phyloP scores from a whole-genome alignment of 2,329 filamentous ascomycete genomes.

The Capronia epimyces region DNA sequence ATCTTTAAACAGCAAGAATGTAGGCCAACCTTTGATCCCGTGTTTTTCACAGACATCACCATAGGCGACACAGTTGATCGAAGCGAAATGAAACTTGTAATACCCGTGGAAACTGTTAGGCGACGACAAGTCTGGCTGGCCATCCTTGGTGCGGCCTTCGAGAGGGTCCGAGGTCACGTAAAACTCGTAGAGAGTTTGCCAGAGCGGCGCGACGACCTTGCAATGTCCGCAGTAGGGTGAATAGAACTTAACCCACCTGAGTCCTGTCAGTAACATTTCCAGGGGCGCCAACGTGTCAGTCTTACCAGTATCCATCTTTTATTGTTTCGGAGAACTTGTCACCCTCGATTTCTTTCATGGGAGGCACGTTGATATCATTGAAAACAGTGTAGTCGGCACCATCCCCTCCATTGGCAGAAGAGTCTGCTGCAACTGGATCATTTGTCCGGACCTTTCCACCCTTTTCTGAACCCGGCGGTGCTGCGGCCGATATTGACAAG shows the following conservation, averaged over 20 bases:
- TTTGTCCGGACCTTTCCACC: constrained; percentile 12
- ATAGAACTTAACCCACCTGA: constrained; percentile 50
- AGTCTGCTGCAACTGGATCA: constrained; percentile 22
- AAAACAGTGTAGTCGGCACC: constrained; percentile 40
- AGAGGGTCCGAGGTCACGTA: constrained; percentile 79
- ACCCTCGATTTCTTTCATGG: constrained; percentile 46
- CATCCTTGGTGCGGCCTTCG: constrained; percentile 43
- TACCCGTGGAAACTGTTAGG: constrained; percentile 68
- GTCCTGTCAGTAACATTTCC: constrained; percentile 10
- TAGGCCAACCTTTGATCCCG: constrained; percentile 66
- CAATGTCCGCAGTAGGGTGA: constrained; percentile 63
- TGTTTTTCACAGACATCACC: constrained; percentile 70
- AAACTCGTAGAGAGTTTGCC: constrained; percentile 90
- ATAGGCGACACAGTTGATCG: constrained; percentile 78
- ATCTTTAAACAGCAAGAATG: constrained; percentile 73
- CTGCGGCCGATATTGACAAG: constrained; percentile 15
- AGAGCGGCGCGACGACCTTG: constrained; percentile 71
- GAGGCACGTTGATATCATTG: constrained; percentile 49
- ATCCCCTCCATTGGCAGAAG: constrained; percentile 30
- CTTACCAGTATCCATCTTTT: constrained; percentile 50
- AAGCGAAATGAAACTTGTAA: constrained; percentile 85
- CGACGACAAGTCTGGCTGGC: constrained; percentile 45
- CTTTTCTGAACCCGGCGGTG: constrained; percentile 20
- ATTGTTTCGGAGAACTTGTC: constrained; percentile 45
- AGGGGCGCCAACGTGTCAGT: constrained; percentile 1